Evolutionary conservation across 768 basidiomycete species (phyloP), one percentile per base, ranked within the genome.

Genomic region (Boletellus ananiceps): DNA sequence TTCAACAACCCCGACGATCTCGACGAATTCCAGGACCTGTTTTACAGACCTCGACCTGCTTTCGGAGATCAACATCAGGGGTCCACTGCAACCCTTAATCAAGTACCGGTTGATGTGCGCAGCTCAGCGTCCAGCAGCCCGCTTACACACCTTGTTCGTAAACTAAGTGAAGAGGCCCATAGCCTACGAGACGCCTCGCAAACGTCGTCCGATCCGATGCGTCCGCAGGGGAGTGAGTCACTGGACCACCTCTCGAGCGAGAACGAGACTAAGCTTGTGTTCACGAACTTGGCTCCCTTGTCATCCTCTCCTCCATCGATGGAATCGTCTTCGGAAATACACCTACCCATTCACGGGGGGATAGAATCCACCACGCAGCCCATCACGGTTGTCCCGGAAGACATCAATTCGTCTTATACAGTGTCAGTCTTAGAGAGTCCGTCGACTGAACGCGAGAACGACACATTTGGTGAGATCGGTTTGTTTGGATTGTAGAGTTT

Each of bases 1-100:
- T 67, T 87, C 32, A 78, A 80, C 9, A 75, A 72, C 48, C 74
- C 77, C 0, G 82, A 84, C 48, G 85, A 88, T 54, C 71, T 88
- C 7, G 84, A 86, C n/a, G 74, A 78, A 11, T 89, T 85, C 70
- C 79, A 78, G 33, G 84, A 88, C 58, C 70, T 90, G 8, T 89
- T 89, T 66, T 88, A 84, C 62, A 72, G 71, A 36, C 84, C 84
- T 3, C 49, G 27, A 11, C 23, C 47, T 19, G 0, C 36, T 15
- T 39, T 37, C 6, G 27, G 40, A 12, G 44, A 38, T 33, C 50
- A 37, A 29, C n/a, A 35, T 21, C 44, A 19, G 21, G 59, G 58
- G 12, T 18, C 33, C 4, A 29, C 16, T 16, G 15, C 32, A 38
- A n/a, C 21, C 42, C 23, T 37, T 49, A 57, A 34, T 34, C 63